phyloP scores from a whole-genome alignment of 1,139 yeast genomes.

The Yamadazyma epiphylla region DNA sequence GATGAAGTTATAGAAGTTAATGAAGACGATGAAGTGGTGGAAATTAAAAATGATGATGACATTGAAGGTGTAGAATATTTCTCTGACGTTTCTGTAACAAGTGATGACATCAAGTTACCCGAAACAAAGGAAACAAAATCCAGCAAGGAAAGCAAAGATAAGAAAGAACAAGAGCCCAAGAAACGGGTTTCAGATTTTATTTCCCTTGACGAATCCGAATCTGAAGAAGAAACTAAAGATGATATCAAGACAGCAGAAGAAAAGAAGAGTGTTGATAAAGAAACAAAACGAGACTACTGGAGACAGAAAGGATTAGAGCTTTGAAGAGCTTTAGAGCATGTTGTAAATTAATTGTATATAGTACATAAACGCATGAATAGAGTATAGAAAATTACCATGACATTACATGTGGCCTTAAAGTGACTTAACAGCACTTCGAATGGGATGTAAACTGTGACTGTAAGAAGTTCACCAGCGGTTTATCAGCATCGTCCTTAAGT shows the following conservation, averaged over 20 bases:
- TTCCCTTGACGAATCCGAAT: slow-evolving; percentile 18
- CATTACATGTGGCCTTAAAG: too few species aligned
- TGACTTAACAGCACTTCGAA: not conserved
- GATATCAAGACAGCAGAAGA: slow-evolving; percentile 11
- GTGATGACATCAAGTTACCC: slow-evolving; percentile 19
- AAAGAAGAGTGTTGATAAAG: slow-evolving; percentile 27
- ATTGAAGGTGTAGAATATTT: slow-evolving; percentile 35
- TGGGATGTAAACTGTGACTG: slow-evolving; percentile 7
- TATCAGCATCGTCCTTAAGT: slow-evolving; percentile 7
- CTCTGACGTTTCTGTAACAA: slow-evolving; percentile 42
- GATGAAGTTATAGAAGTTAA: slow-evolving; percentile 12
- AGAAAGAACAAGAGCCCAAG: slow-evolving; percentile 2
- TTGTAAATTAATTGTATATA: slow-evolving; percentile 1
- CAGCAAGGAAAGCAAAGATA: not conserved
- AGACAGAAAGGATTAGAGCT: slow-evolving; percentile 40
- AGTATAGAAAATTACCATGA: too few species aligned
- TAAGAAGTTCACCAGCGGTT: slow-evolving; percentile 6
- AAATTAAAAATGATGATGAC: too few species aligned
- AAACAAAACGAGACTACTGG: slow-evolving; percentile 40
- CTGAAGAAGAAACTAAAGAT: slow-evolving; percentile 9
- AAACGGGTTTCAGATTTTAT: slow-evolving; percentile 21
- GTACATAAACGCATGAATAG: slow-evolving; percentile 1
- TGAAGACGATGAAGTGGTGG: slow-evolving; percentile 29
- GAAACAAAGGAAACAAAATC: slow-evolving; percentile 2
- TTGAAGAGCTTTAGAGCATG: too few species aligned